A percentile compares a stretch with the other conserved stretches of the same genome.
These are phyloP conservation scores for Trichoderma hamatum DNA, from an alignment of 2,329 filamentous ascomycete species.

Conservation along the genomic window DNA sequence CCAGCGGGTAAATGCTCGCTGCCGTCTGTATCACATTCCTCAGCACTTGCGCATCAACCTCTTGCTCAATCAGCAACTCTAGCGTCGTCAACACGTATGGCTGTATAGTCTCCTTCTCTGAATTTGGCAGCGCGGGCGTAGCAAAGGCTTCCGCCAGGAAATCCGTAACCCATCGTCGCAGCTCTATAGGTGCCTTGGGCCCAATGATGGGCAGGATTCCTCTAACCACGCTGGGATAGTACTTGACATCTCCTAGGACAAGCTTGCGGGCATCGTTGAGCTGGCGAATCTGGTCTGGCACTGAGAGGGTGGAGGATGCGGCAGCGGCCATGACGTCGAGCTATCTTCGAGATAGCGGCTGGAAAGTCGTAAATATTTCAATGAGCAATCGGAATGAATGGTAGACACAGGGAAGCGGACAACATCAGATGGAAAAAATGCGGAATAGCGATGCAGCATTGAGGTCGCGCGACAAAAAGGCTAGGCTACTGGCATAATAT, in stretches of 20 bases:
- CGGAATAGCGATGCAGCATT: constrained; percentile 29
- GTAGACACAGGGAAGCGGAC: constrained; percentile 8
- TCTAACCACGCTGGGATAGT: constrained; percentile 90
- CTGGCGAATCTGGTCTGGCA: constrained; percentile 80
- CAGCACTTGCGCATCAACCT: constrained; percentile 79
- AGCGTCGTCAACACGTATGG: constrained; percentile 78
- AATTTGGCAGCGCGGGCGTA: constrained; percentile 76
- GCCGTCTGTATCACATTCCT: constrained; percentile 86
- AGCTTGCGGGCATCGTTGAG: constrained; percentile 89
- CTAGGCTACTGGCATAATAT: constrained; percentile 34
- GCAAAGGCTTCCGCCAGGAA: constrained; percentile 96
- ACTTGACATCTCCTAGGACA: constrained; percentile 80
- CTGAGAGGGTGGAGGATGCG: constrained; percentile 61
- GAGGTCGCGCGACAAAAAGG: constrained; percentile 37
- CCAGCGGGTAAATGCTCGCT: constrained; percentile 89
- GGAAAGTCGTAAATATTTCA: constrained; percentile 5
- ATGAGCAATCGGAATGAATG: not conserved
- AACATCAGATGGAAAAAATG: constrained; percentile 24
- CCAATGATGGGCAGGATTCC: constrained; percentile 91
- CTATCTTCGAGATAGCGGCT: constrained; percentile 10
- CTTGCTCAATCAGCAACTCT: constrained; percentile 67
- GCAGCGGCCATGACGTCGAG: constrained; percentile 32
- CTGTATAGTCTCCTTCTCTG: constrained; percentile 80
- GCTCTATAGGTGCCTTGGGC: constrained; percentile 71
- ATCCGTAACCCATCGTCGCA: constrained; percentile 93